A percentile compares a stretch with the other conserved stretches of the same genome.
These are phyloP conservation scores for Xylaria multiplex DNA, from an alignment of 2,329 filamentous ascomycete species.

Conservation along the genomic window DNA sequence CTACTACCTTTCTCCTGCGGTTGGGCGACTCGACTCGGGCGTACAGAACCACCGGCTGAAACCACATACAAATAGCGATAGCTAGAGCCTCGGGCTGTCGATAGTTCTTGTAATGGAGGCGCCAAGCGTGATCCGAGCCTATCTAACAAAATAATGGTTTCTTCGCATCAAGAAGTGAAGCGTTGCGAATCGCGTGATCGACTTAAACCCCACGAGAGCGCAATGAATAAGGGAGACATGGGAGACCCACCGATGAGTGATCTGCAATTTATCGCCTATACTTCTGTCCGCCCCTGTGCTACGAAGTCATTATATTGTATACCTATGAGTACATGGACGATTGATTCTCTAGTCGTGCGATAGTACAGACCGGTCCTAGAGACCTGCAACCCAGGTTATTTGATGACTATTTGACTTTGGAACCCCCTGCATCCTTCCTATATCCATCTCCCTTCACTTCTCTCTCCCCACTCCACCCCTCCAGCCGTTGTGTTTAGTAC, in stretches of 20 bases:
- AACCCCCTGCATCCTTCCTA: constrained; percentile 41
- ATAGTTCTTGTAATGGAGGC: constrained; percentile 14
- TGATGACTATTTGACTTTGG: constrained; percentile 35
- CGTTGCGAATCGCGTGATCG: constrained; percentile 19
- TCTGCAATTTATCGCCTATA: constrained; percentile 39
- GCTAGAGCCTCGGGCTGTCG: constrained; percentile 1
- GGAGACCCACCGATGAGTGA: constrained; percentile 47
- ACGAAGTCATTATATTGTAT: constrained; percentile 45
- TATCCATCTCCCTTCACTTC: constrained; percentile 21
- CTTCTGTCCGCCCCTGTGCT: constrained; percentile 46
- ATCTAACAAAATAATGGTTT: neutral
- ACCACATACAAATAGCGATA: constrained; percentile 15
- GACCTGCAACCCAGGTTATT: constrained; percentile 36
- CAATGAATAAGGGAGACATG: constrained; percentile 38
- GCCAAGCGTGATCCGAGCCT: neutral
- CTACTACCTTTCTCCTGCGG: constrained; percentile 7
- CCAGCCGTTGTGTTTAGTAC: neutral
- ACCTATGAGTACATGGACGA: constrained; percentile 31
- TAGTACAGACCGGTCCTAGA: constrained; percentile 39
- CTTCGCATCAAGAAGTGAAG: constrained; percentile 9
- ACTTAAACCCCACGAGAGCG: constrained; percentile 28
- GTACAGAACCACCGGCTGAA: constrained; percentile 23
- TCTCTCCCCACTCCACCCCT: constrained; percentile 32
- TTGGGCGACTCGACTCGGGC: constrained; percentile 17
- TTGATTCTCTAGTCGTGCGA: constrained; percentile 39